Evolutionary conservation across 305 asterid genomes (phyloP), one percentile per base, ranked within the genome.

Genomic region (Fraxinus floribunda): DNA sequence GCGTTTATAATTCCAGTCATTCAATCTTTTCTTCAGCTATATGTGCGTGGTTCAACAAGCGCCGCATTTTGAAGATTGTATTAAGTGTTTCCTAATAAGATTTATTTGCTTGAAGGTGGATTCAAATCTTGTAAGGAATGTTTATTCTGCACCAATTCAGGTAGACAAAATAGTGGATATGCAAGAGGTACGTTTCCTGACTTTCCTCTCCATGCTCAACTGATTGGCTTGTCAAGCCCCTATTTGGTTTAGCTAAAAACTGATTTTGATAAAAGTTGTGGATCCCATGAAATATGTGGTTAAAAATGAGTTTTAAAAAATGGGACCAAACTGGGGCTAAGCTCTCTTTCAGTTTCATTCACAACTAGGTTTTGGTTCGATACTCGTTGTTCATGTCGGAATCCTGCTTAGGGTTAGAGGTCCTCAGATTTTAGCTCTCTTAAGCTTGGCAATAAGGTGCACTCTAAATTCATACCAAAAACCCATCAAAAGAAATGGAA

Each of bases 61-160:
- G 3, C 34, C 34, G 3, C 34, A 30, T 30, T 62, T 22, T 5
- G 6, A 8, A 22, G 35, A 22, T 2, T 22, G 35, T 64, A 20
- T 62, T 22, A 2, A 38, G 73, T 35, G 75, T 11, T 77, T 30
- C 76, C 83, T 79, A 80, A 77, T 24, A 44, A 60, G 8, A 49
- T 29, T 74, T 24, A 1, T 72, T 38, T 83, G 84, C 15, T 80
- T 18, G 30, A 86, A 93, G 97, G 93, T 92, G 70, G 88, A 92
- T 10, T 68, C 85, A 30, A 86, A 89, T 82, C 88, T 93, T 62
- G 87, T 90, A 22, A 87, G 81, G 35, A 93, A 92, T 78, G 89
- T 95, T 60, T 92, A 88, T 85, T 89, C 98, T 4, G 89, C 98
- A 22, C 98, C 98, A 55, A 90, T 71, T 83, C 98, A 95, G 85